Evolutionary conservation across 2,329 filamentous ascomycete genomes (phyloP).

Genomic region (Colletotrichum cuscutae): DNA sequence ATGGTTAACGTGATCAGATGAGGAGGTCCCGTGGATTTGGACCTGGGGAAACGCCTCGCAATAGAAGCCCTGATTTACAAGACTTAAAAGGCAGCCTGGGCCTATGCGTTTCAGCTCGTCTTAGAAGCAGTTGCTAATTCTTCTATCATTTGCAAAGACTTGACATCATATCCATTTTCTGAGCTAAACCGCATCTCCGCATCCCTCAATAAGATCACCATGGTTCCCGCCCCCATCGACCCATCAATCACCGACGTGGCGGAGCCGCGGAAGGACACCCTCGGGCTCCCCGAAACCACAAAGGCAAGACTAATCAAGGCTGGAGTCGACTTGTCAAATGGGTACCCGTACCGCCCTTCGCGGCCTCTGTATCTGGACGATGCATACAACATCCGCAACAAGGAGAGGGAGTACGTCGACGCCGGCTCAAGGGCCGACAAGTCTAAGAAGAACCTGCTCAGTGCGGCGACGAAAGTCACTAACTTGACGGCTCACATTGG

Average conservation of each 20-base stretch:
- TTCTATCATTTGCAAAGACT: background rate
- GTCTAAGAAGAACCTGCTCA: slow-evolving; percentile 68
- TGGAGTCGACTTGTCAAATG: slow-evolving; percentile 74
- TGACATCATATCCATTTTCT: background rate
- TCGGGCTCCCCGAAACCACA: slow-evolving; percentile 68
- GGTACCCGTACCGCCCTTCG: slow-evolving; percentile 77
- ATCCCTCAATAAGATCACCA: slow-evolving; percentile 36
- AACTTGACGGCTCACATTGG: slow-evolving; percentile 71
- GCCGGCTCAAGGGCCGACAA: slow-evolving; percentile 73
- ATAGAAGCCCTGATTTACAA: background rate
- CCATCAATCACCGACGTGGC: slow-evolving; percentile 71
- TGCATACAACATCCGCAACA: slow-evolving; percentile 71
- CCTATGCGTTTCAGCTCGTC: rapidly evolving
- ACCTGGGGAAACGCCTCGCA: background rate
- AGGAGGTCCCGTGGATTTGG: background rate
- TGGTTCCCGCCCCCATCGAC: slow-evolving; percentile 69
- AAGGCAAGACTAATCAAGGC: slow-evolving; percentile 72
- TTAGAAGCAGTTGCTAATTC: rapidly evolving
- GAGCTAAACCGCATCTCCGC: background rate
- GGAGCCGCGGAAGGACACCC: slow-evolving; percentile 70
- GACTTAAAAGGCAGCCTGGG: background rate
- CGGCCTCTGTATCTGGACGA: slow-evolving; percentile 77
- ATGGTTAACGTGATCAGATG: background rate
- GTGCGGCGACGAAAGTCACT: slow-evolving; percentile 71
- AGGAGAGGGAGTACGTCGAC: slow-evolving; percentile 66